Conservation (phyloP, 2,329 filamentous ascomycete species). For the Fonsecaea multimorphosa region DNA sequence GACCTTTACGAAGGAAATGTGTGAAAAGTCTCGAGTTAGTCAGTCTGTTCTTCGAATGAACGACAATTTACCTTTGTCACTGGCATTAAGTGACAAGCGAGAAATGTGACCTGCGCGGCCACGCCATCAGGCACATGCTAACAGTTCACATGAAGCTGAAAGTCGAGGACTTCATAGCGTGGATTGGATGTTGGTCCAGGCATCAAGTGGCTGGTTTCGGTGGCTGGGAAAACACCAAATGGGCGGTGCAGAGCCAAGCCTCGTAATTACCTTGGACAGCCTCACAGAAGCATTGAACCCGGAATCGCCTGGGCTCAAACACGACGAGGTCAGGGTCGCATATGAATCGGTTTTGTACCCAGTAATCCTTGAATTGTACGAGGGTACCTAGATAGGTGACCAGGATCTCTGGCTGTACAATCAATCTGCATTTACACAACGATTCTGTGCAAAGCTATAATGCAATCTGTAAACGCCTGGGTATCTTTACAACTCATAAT, state of each 20-base stretch:
- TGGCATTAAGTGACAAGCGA: slow-evolving; percentile 10
- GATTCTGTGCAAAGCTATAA: slow-evolving; percentile 15
- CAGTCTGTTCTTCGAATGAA: not conserved
- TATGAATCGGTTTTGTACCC: no score
- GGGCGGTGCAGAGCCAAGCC: slow-evolving; percentile 19
- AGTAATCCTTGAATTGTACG: not conserved
- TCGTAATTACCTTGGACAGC: slow-evolving; percentile 12
- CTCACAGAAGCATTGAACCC: no score
- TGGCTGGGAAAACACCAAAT: slow-evolving; percentile 1
- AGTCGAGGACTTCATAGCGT: not conserved
- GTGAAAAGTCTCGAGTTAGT: not conserved
- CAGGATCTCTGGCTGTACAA: slow-evolving; percentile 3
- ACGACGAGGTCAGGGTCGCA: no score
- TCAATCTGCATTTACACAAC: slow-evolving; percentile 5
- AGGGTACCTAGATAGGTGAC: not conserved
- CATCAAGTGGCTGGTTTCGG: slow-evolving; percentile 16
- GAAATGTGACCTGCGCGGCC: not conserved
- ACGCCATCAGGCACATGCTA: not conserved
- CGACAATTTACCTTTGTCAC: slow-evolving; percentile 15
- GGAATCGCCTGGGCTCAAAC: not conserved
- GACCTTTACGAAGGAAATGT: no score
- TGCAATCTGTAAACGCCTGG: slow-evolving; percentile 13
- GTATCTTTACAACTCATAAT: slow-evolving; percentile 19
- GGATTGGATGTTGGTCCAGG: slow-evolving; percentile 17
- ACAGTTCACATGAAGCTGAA: slow-evolving; percentile 18